phyloP scores from a whole-genome alignment of 2,329 filamentous ascomycete species.

The Diplocarpon rosae region DNA sequence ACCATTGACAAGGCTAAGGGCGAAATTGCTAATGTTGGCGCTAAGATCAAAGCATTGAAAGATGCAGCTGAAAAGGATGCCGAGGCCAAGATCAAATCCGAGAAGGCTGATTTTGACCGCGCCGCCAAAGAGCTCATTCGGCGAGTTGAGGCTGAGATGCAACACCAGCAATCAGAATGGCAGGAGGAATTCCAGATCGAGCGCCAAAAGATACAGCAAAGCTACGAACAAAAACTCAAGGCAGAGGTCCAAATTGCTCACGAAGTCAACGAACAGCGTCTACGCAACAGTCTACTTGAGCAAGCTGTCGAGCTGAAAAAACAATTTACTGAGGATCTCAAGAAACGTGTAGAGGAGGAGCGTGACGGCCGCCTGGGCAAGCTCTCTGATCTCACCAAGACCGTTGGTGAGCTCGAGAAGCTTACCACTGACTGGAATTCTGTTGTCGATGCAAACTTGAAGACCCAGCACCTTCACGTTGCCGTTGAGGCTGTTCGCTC shows the following conservation, averaged over 20 bases:
- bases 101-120: conserved; percentile 70
- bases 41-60: conserved; percentile 62
- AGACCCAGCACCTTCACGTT: conserved; percentile 92
- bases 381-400: conserved; percentile 66
- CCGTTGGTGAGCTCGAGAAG: conserved; percentile 74
- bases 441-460: conserved; percentile 80
- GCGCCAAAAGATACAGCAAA: conserved; percentile 64
- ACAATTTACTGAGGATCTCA: conserved; percentile 68
- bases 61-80: conserved; percentile 68
- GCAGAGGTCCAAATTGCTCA: conserved; percentile 70
- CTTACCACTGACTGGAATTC: conserved; percentile 83
- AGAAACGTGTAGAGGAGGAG: conserved; percentile 76
- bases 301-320: conserved; percentile 84
- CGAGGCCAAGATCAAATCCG: conserved; percentile 44
- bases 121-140: conserved; percentile 79
- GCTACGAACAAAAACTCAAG: conserved; percentile 70
- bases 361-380: conserved; percentile 78
- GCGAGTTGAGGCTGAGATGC: conserved; percentile 76
- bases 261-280: conserved; percentile 70
- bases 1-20: conserved; percentile 79
- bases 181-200: conserved; percentile 81
- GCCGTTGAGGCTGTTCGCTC: conserved; percentile 87
- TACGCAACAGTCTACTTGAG: conserved; percentile 77
- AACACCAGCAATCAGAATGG: conserved; percentile 70
- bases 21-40: conserved; percentile 66